Evolutionary conservation across 805 yeast species (phyloP).

Genomic region (Kodamaea neixiangensis): DNA sequence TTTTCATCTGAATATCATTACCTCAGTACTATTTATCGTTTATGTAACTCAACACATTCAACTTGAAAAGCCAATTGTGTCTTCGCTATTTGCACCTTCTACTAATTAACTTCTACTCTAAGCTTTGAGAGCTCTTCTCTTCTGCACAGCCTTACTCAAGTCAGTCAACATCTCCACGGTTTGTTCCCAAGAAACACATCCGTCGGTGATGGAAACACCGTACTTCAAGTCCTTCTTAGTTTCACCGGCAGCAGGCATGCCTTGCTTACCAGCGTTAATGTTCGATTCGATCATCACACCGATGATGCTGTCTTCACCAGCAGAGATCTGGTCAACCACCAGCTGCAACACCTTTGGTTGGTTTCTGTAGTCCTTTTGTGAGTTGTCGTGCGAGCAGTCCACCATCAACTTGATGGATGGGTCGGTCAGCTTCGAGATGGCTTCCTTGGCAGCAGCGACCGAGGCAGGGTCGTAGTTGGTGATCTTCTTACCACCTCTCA

Average conservation of each 20-base stretch:
- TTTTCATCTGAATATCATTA: too few species aligned
- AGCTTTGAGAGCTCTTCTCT: slow-evolving; percentile 58
- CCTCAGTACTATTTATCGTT: too few species aligned
- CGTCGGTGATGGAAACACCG: slow-evolving; percentile 97
- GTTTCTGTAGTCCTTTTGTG: slow-evolving; percentile 89
- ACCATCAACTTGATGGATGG: slow-evolving; percentile 74
- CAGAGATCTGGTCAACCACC: slow-evolving; percentile 78
- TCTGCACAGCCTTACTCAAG: slow-evolving; percentile 79
- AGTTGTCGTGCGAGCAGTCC: slow-evolving; percentile 98
- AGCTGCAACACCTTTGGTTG: slow-evolving; percentile 89
- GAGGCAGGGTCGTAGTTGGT: slow-evolving; percentile 86
- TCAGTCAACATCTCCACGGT: slow-evolving; percentile 79
- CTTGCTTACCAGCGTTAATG: slow-evolving; percentile 89
- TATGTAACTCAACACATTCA: background rate
- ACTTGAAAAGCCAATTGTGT: background rate
- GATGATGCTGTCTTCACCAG: slow-evolving; percentile 77
- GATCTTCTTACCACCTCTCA: slow-evolving; percentile 94
- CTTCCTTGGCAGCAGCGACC: slow-evolving; percentile 72
- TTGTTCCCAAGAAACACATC: slow-evolving; percentile 90
- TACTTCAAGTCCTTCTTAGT: slow-evolving; percentile 67
- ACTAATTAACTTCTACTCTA: background rate
- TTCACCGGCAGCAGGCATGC: slow-evolving; percentile 58
- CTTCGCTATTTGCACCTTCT: background rate
- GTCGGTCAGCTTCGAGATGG: slow-evolving; percentile 50
- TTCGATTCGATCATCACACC: slow-evolving; percentile 97